Percentiles rank a stretch among this genome's conserved stretches.
These are phyloP conservation scores for Candida cerambycidarum DNA, from an alignment of 805 yeast species.

Conservation along the genomic window DNA sequence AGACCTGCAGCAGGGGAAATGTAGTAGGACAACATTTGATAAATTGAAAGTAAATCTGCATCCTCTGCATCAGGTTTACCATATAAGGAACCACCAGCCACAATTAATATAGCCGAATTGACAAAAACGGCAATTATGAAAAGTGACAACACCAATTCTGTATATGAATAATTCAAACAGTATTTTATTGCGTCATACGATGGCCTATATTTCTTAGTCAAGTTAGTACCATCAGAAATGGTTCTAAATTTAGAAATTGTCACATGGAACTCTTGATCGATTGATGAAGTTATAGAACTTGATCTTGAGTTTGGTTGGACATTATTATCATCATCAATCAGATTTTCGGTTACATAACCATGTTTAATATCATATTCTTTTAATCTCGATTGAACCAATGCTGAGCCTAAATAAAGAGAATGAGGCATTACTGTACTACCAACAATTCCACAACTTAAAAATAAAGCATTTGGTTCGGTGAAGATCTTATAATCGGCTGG, in stretches of 20 bases:
- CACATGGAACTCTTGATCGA: slow-evolving; percentile 13
- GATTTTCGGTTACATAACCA: slow-evolving; percentile 20
- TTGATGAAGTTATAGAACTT: slow-evolving; percentile 3
- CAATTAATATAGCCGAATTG: slow-evolving; percentile 70
- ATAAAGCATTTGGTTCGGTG: slow-evolving; percentile 38
- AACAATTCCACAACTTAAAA: slow-evolving; percentile 45
- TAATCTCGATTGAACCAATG: slow-evolving; percentile 43
- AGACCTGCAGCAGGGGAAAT: slow-evolving; percentile 47
- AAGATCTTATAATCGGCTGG: slow-evolving; percentile 47
- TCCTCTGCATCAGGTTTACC: slow-evolving; percentile 47
- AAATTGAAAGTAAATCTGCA: slow-evolving; percentile 46
- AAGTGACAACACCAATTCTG: slow-evolving; percentile 77
- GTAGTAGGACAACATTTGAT: slow-evolving; percentile 43
- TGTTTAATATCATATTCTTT: slow-evolving; percentile 41
- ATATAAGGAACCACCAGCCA: slow-evolving; percentile 42
- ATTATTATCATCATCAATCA: slow-evolving; percentile 1
- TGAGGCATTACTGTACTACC: slow-evolving; percentile 52
- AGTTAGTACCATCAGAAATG: slow-evolving; percentile 13
- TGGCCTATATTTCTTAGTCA: slow-evolving; percentile 53
- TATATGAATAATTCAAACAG: slow-evolving; percentile 76
- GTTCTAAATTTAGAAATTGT: slow-evolving; percentile 19
- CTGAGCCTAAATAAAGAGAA: slow-evolving; percentile 44
- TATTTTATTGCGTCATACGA: slow-evolving; percentile 77
- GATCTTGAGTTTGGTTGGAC: background rate
- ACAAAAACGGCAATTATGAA: slow-evolving; percentile 91